Conservation (phyloP, 208 protist species). For the Trypanosoma lewisi region DNA sequence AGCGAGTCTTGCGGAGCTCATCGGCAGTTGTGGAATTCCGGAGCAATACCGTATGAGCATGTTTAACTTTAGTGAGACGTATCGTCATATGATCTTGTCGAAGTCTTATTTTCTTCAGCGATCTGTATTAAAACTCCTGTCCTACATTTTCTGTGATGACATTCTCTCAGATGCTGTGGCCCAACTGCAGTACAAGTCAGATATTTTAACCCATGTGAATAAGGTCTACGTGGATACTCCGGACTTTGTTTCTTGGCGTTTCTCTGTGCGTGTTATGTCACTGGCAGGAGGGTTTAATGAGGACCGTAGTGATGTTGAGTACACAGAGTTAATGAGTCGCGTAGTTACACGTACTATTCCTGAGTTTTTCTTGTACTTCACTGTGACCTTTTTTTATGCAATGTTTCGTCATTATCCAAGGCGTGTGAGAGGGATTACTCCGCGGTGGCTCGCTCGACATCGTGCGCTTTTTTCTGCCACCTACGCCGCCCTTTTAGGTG, state of each 20-base stretch:
- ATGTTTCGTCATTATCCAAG: constrained; percentile 77
- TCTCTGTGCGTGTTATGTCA: constrained; percentile 87
- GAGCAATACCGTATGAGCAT: constrained; percentile 83
- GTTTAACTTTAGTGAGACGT: constrained; percentile 89
- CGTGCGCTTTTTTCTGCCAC: constrained; percentile 73
- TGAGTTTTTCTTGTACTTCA: constrained; percentile 83
- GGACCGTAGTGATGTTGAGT: constrained; percentile 81
- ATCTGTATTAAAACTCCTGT: constrained; percentile 69
- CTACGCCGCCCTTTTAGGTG: constrained; percentile 66
- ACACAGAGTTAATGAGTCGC: constrained; percentile 73
- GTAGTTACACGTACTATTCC: constrained; percentile 64
- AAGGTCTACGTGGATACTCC: constrained; percentile 80
- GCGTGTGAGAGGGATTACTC: constrained; percentile 73
- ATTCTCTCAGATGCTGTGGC: constrained; percentile 80
- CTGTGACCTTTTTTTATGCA: constrained; percentile 75
- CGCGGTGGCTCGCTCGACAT: constrained; percentile 75
- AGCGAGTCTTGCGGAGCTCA: constrained; percentile 75
- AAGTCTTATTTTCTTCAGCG: constrained; percentile 84
- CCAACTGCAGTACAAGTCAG: constrained; percentile 88
- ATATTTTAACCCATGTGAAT: constrained; percentile 88
- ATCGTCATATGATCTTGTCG: constrained; percentile 86
- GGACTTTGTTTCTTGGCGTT: constrained; percentile 89
- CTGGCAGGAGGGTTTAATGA: constrained; percentile 87
- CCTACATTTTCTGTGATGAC: constrained; percentile 89
- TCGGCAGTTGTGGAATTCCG: constrained; percentile 76